Percentiles rank a stretch among this genome's conserved stretches.
phyloP scores from a whole-genome alignment of 2,329 filamentous ascomycete species.

The Sporothrix phasma region DNA sequence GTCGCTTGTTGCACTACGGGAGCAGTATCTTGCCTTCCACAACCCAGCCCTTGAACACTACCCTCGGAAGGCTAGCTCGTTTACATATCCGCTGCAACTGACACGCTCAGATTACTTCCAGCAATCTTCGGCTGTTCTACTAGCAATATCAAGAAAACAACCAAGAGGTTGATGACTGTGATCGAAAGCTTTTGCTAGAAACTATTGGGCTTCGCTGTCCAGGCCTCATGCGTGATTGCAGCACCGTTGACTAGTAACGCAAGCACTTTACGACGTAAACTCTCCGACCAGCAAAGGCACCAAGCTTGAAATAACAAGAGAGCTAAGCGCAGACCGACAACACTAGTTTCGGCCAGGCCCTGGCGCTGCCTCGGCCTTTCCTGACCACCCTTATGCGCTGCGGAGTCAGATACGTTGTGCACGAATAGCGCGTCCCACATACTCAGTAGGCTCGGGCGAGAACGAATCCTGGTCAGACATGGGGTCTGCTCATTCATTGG shows the following conservation, averaged over 20 bases:
- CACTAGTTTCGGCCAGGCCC: background rate
- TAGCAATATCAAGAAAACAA: background rate
- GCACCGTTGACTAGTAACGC: background rate
- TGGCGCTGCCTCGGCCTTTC: conserved; percentile 9
- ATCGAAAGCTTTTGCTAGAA: no score
- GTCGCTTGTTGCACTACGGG: no score
- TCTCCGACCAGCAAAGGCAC: background rate
- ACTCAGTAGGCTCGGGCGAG: background rate
- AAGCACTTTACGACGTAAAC: background rate
- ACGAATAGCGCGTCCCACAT: background rate
- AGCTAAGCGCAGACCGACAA: background rate
- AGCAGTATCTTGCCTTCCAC: no score
- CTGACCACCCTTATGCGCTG: conserved; percentile 2
- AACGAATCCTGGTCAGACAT: background rate
- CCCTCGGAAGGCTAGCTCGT: background rate
- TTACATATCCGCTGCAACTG: background rate
- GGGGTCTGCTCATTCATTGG: background rate
- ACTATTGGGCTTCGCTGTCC: background rate
- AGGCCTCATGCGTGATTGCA: background rate
- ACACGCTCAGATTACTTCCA: background rate
- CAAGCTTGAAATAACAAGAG: background rate
- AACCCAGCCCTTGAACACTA: background rate
- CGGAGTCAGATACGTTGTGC: background rate
- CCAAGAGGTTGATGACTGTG: no score
- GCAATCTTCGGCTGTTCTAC: background rate